These are phyloP conservation scores for Diaporthe batatas DNA, from an alignment of 2,329 filamentous ascomycete species.

Conservation along the genomic window DNA sequence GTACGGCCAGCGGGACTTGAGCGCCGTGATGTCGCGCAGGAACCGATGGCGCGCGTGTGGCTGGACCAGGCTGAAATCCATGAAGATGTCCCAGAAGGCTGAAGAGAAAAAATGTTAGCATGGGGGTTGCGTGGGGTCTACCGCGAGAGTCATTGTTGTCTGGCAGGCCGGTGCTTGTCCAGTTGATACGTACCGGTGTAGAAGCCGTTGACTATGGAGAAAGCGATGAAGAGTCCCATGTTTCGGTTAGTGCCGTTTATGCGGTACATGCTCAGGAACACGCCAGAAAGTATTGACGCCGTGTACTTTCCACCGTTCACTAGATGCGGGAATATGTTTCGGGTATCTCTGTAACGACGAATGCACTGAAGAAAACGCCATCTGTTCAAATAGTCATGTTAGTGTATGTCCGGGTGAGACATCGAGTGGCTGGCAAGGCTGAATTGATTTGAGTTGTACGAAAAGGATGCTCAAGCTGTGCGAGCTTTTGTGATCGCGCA, in stretches of 20 bases:
- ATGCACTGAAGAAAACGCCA: slow-evolving; percentile 94
- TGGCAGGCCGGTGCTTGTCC: background rate
- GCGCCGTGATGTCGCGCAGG: slow-evolving; percentile 83
- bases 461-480: background rate
- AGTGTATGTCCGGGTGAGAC: background rate
- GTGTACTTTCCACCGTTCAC: slow-evolving; percentile 93
- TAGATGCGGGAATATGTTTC: slow-evolving; percentile 90
- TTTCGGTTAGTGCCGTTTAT: slow-evolving; percentile 70
- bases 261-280: slow-evolving; percentile 85
- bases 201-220: slow-evolving; percentile 83
- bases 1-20: slow-evolving; percentile 85
- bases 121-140: slow-evolving; percentile 4
- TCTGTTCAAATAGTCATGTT: background rate
- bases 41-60: slow-evolving; percentile 75
- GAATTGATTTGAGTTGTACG: too few relatives aligned
- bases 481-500: too few relatives aligned
- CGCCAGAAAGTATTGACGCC: slow-evolving; percentile 84
- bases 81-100: slow-evolving; percentile 93
- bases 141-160: background rate
- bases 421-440: too few relatives aligned
- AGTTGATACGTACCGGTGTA: slow-evolving; percentile 75
- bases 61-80: slow-evolving; percentile 96
- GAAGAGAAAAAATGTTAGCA: background rate
- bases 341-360: slow-evolving; percentile 88
- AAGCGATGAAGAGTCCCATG: slow-evolving; percentile 81